Evolutionary conservation across 805 yeast genomes (phyloP).

Genomic region (Saitoella complicata): DNA sequence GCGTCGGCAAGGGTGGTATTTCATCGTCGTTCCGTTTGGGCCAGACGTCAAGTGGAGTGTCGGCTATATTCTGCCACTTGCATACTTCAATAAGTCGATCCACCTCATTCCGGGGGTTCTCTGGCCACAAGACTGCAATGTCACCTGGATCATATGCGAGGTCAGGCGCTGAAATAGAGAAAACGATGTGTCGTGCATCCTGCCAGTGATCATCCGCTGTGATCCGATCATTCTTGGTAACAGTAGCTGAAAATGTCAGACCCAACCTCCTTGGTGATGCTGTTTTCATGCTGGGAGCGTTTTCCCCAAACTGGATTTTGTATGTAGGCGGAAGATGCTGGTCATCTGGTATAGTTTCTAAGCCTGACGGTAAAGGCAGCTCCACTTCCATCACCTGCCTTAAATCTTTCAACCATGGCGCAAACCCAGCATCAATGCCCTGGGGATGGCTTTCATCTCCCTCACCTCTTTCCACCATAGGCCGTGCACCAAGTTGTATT

Average conservation of each 20-base stretch:
- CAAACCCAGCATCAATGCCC: slow-evolving; percentile 48
- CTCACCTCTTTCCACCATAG: slow-evolving; percentile 60
- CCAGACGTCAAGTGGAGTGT: slow-evolving; percentile 30
- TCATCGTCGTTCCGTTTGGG: slow-evolving; percentile 15
- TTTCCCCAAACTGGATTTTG: slow-evolving; percentile 14
- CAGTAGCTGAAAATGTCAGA: slow-evolving; percentile 7
- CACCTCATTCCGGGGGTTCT: slow-evolving; percentile 49
- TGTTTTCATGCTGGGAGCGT: not conserved
- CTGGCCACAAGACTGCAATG: slow-evolving; percentile 58
- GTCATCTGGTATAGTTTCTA: slow-evolving; percentile 21
- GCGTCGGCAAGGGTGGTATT: slow-evolving; percentile 34
- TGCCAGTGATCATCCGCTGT: slow-evolving; percentile 70
- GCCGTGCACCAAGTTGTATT: slow-evolving; percentile 65
- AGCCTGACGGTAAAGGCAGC: not conserved
- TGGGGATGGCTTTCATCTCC: slow-evolving; percentile 74
- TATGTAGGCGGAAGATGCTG: slow-evolving; percentile 27
- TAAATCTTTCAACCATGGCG: slow-evolving; percentile 9
- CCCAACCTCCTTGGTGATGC: not conserved
- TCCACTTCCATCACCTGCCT: slow-evolving; percentile 3
- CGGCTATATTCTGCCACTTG: slow-evolving; percentile 60
- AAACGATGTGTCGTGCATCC: slow-evolving; percentile 45
- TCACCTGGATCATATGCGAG: slow-evolving; percentile 59
- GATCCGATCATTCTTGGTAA: slow-evolving; percentile 39
- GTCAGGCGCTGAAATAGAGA: not conserved
- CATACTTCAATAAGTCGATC: slow-evolving; percentile 49